A percentile compares a stretch with the other conserved stretches of the same genome.
Conservation (phyloP, 148 eudicot genomes). For the Camellia japonica region DNA sequence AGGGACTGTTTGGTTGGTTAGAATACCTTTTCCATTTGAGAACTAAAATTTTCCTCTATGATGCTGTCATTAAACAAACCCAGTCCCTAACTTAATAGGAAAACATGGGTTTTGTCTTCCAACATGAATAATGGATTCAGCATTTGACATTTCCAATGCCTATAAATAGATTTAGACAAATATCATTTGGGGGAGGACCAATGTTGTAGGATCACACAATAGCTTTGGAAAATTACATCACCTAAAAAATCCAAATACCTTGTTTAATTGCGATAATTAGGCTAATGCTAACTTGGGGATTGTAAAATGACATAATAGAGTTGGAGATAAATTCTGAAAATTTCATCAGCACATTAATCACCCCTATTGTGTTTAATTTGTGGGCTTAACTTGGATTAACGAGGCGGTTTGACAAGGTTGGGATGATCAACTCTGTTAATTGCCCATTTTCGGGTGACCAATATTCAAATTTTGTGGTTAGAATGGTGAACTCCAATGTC, state of each 20-base stretch:
- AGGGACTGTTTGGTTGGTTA: too few relatives aligned
- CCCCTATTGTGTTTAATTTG: slow-evolving; percentile 3
- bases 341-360: background rate
- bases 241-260: background rate
- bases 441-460: slow-evolving; percentile 5
- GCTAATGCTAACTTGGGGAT: background rate
- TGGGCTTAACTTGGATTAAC: background rate
- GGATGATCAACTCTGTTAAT: slow-evolving; percentile 4
- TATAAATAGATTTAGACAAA: background rate
- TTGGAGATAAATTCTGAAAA: background rate
- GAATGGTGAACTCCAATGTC: background rate
- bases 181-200: background rate
- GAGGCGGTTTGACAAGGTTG: background rate
- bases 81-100: too few relatives aligned
- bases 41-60: too few relatives aligned
- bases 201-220: background rate
- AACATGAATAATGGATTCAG: too few relatives aligned
- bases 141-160: background rate
- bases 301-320: background rate
- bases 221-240: slow-evolving; percentile 1
- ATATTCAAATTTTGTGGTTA: slow-evolving; percentile 9
- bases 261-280: slow-evolving; percentile 1
- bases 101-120: background rate
- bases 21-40: too few relatives aligned
- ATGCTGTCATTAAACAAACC: too few relatives aligned